Evolutionary conservation across 2,329 filamentous ascomycete genomes (phyloP), one percentile per base, ranked within the genome.

Genomic region (Talaromyces verruculosus): DNA sequence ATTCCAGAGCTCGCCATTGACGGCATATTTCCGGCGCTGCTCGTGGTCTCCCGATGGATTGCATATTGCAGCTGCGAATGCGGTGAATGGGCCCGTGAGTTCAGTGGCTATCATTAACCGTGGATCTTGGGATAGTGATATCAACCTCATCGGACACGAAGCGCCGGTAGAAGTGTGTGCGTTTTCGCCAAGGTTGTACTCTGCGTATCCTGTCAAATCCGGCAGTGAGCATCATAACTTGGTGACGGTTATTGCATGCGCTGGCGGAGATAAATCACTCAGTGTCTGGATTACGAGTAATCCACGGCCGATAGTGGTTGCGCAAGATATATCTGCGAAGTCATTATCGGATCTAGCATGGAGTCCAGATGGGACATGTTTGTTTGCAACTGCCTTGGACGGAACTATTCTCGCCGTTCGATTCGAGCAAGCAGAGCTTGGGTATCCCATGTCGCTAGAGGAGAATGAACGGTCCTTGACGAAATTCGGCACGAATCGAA

Each of bases 261-360:
- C 94, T 5, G 96, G 95, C 2, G 95, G 97, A 73, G 95, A 99
- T 76, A 98, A 97, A 79, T 95, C 93, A 2, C 80, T 99, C 49
- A 97, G 92, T 73, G 90, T 99, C 43, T 99, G 95, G 95, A 98
- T 97, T 72, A 99, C 96, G 1, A 97, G 93, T 74, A 96, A 92
- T 28, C 93, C 95, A 0, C 84, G 95, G 25, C 95, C 95, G 0
- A 89, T 98, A 22, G 89, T 97, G 22, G 93, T 98, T 62, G 85
- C 93, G 10, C 92, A 97, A 74, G 94, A 98, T 72, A 79, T 99
- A 67, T 89, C 92, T 19, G 88, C 88, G 49, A 99, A 99, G 76
- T 91, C 95, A 0, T 94, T 99, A 69, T 96, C 93, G 1, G 95
- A 99, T 79, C 83, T 99, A 63, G 88, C 94, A 0, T 99, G 95